These are phyloP conservation scores for Myrmaecium sp. DNA, from an alignment of 2,329 filamentous ascomycete genomes.

Conservation along the genomic window DNA sequence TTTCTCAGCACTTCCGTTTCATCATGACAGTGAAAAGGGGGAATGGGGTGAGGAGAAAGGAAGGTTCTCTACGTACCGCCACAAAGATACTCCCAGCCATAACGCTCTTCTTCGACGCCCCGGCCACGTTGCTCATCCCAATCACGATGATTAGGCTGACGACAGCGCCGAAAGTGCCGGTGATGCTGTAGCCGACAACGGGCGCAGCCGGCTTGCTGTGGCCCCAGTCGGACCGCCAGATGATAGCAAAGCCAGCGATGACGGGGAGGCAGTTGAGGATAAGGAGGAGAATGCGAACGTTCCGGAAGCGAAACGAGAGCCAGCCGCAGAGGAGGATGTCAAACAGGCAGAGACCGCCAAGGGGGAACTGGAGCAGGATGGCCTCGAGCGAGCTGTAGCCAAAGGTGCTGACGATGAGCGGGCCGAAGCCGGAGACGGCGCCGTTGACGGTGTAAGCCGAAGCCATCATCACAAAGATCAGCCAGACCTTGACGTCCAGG, in stretches of 20 bases:
- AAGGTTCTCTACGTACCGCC: too few relatives aligned
- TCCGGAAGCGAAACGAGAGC: conserved; percentile 40
- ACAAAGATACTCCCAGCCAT: conserved; percentile 61
- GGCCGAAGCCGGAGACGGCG: conserved; percentile 53
- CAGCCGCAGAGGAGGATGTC: conserved; percentile 51
- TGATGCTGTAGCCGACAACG: conserved; percentile 54
- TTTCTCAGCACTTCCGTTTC: too few relatives aligned
- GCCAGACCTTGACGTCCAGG: conserved; percentile 44
- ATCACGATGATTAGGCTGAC: conserved; percentile 44
- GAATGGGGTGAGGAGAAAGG: too few relatives aligned
- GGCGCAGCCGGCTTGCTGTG: conserved; percentile 46
- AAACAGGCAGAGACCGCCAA: conserved; percentile 51
- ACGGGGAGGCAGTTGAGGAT: conserved; percentile 53
- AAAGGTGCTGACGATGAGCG: conserved; percentile 55
- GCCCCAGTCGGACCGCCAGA: conserved; percentile 52
- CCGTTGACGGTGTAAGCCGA: conserved; percentile 55
- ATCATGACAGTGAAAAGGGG: too few relatives aligned
- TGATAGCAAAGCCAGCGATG: conserved; percentile 56
- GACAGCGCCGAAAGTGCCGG: conserved; percentile 55
- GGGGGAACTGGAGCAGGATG: conserved; percentile 59
- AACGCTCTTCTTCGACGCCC: conserved; percentile 65
- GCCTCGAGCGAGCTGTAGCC: conserved; percentile 46
- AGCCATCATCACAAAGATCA: conserved; percentile 51
- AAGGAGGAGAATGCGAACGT: conserved; percentile 49
- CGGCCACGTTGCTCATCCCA: conserved; percentile 53